phyloP scores from a whole-genome alignment of 2,329 filamentous ascomycete genomes.

The Parascedosporium putredinis region DNA sequence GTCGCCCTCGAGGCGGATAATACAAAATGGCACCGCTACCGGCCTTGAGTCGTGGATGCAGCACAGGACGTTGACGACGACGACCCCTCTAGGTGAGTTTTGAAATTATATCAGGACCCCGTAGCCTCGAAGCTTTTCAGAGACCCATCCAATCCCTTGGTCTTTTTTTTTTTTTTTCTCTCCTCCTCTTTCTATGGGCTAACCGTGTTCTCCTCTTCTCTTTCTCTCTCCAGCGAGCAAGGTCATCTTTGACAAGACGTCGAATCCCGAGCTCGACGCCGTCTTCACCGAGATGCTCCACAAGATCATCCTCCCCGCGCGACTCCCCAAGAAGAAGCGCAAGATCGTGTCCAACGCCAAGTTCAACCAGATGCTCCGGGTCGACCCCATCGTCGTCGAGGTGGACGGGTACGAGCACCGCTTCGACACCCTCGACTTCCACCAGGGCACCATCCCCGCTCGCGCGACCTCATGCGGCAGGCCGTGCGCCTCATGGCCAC shows the following conservation, averaged over 20 bases:
- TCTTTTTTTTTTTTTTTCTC: too few relatives aligned
- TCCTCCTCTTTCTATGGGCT: background rate
- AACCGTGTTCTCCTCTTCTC: background rate
- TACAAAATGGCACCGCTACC: background rate
- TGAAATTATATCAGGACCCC: too few relatives aligned
- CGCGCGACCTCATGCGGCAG: slow-evolving; percentile 24
- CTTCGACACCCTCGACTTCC: slow-evolving; percentile 36
- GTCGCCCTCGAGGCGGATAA: background rate
- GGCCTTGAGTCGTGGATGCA: background rate
- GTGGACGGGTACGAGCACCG: slow-evolving; percentile 45
- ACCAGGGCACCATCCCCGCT: slow-evolving; percentile 30
- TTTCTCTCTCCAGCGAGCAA: background rate
- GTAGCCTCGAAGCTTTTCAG: too few relatives aligned
- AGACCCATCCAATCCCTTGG: background rate
- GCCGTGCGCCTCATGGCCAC: slow-evolving; percentile 37
- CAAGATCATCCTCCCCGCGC: slow-evolving; percentile 50
- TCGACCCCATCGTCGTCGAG: slow-evolving; percentile 47
- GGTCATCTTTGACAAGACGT: slow-evolving; percentile 40
- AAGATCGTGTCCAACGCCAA: slow-evolving; percentile 39
- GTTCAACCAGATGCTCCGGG: slow-evolving; percentile 36
- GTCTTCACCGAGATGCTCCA: slow-evolving; percentile 42
- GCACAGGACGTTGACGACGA: background rate
- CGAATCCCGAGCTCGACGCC: slow-evolving; percentile 41
- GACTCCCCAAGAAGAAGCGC: slow-evolving; percentile 43
- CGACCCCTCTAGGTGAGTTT: background rate